Conservation (phyloP, 768 basidiomycete species). For the Lactifluus piperatus region DNA sequence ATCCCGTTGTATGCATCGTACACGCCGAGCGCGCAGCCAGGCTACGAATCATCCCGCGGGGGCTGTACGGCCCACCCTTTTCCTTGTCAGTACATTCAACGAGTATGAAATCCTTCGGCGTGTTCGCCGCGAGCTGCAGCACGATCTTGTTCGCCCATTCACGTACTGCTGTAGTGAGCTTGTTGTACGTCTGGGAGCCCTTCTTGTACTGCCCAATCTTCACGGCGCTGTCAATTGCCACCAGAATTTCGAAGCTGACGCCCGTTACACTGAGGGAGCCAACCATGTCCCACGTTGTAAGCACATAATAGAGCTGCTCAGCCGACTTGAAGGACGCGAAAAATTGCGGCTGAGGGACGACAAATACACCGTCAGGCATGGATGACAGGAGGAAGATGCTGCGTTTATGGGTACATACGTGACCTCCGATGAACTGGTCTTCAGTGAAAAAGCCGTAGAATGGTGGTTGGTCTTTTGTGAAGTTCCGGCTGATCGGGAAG, state of each 20-base stretch:
- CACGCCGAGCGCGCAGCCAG: slow-evolving; percentile 7
- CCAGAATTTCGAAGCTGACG: slow-evolving; percentile 26
- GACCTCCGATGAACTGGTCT: slow-evolving; percentile 20
- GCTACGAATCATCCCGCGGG: slow-evolving; percentile 16
- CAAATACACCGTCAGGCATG: not conserved
- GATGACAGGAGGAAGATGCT: not conserved
- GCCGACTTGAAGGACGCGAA: slow-evolving; percentile 25
- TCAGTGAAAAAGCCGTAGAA: slow-evolving; percentile 13
- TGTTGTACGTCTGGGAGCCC: slow-evolving; percentile 1
- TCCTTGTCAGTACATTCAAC: slow-evolving; percentile 1
- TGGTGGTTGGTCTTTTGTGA: not conserved
- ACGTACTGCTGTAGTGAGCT: not conserved
- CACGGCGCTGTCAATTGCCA: not conserved
- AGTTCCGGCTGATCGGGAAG: slow-evolving; percentile 26
- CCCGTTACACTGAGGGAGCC: slow-evolving; percentile 21
- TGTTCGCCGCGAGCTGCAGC: slow-evolving; percentile 8
- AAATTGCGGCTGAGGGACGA: slow-evolving; percentile 23
- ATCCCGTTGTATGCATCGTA: slow-evolving; percentile 1
- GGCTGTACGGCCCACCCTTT: slow-evolving; percentile 6
- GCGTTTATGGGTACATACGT: slow-evolving; percentile 16
- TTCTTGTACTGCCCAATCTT: slow-evolving; percentile 8
- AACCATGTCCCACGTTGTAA: slow-evolving; percentile 22
- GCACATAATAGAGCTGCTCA: slow-evolving; percentile 26
- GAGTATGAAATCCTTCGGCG: slow-evolving; percentile 10
- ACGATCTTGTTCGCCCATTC: slow-evolving; percentile 14